phyloP scores from a whole-genome alignment of 2,329 filamentous ascomycete genomes.

The Penicillium crustosum region DNA sequence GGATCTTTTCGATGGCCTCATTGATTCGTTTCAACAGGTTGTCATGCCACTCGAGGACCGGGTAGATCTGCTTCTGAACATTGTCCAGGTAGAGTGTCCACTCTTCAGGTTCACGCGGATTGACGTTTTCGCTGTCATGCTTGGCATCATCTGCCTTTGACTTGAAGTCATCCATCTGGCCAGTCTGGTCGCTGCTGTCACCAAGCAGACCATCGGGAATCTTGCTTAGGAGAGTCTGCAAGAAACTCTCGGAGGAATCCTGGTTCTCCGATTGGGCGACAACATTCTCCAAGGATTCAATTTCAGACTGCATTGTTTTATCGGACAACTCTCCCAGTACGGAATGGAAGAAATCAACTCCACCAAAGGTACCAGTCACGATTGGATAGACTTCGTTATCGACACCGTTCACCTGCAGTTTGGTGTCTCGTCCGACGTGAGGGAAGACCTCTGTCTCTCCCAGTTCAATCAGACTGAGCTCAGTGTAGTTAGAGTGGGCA shows the following conservation, averaged over 20 bases:
- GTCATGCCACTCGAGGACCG: slow-evolving; percentile 88
- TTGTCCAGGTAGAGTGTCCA: slow-evolving; percentile 76
- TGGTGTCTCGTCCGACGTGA: slow-evolving; percentile 76
- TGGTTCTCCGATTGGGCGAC: slow-evolving; percentile 63
- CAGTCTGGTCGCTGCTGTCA: slow-evolving; percentile 61
- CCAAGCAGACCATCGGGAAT: slow-evolving; percentile 80
- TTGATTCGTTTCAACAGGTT: slow-evolving; percentile 78
- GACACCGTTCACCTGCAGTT: slow-evolving; percentile 67
- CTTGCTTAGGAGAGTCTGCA: slow-evolving; percentile 77
- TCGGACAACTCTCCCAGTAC: slow-evolving; percentile 78
- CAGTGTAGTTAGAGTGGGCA: slow-evolving; percentile 90
- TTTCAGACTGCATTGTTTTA: slow-evolving; percentile 86
- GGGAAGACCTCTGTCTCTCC: slow-evolving; percentile 81
- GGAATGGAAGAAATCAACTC: slow-evolving; percentile 90
- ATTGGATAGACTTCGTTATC: slow-evolving; percentile 71
- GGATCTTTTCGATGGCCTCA: slow-evolving; percentile 78
- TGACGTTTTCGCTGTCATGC: slow-evolving; percentile 71
- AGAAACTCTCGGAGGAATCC: slow-evolving; percentile 66
- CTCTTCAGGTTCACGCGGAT: slow-evolving; percentile 77
- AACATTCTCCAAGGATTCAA: slow-evolving; percentile 83
- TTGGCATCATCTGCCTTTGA: slow-evolving; percentile 71
- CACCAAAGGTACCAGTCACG: slow-evolving; percentile 89
- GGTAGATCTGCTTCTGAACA: slow-evolving; percentile 77
- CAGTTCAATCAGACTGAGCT: slow-evolving; percentile 83
- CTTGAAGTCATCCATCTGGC: slow-evolving; percentile 77